A percentile compares a stretch with the other conserved stretches of the same genome.
Conservation (phyloP, 2,329 filamentous ascomycete genomes). For the Colletotrichum sp. region DNA sequence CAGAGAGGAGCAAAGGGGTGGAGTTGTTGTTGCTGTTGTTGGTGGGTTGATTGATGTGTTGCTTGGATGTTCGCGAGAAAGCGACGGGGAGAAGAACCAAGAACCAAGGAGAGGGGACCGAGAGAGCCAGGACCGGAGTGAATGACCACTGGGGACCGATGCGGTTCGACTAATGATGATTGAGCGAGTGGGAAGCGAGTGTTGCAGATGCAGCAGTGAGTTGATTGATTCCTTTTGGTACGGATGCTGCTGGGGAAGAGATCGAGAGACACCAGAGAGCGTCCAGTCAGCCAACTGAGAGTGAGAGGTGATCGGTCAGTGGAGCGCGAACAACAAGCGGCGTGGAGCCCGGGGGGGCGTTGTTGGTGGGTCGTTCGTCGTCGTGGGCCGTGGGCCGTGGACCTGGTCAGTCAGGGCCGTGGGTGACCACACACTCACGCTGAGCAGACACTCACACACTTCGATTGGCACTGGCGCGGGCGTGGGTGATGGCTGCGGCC, state of each 20-base stretch:
- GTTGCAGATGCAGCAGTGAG: background rate
- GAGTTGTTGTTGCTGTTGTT: background rate
- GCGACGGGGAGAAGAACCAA: background rate
- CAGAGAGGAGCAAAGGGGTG: background rate
- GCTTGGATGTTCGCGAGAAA: background rate
- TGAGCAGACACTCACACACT: no score
- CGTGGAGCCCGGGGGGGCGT: background rate
- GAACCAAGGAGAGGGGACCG: background rate
- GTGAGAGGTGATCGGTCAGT: background rate
- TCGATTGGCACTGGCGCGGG: background rate
- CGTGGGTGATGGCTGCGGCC: background rate
- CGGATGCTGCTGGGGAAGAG: background rate
- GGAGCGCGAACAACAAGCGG: background rate
- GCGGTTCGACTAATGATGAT: background rate
- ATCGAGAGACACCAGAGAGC: background rate
- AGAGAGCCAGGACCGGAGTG: background rate
- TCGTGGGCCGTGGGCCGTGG: background rate
- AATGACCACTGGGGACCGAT: background rate
- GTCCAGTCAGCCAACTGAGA: background rate
- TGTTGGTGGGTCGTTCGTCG: background rate
- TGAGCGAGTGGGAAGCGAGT: background rate
- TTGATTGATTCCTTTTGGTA: background rate
- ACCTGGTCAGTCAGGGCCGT: background rate
- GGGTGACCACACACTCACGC: no score
- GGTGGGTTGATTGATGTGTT: background rate